phyloP scores from a whole-genome alignment of 257 asterid species.

The Anisodus tanguticus region DNA sequence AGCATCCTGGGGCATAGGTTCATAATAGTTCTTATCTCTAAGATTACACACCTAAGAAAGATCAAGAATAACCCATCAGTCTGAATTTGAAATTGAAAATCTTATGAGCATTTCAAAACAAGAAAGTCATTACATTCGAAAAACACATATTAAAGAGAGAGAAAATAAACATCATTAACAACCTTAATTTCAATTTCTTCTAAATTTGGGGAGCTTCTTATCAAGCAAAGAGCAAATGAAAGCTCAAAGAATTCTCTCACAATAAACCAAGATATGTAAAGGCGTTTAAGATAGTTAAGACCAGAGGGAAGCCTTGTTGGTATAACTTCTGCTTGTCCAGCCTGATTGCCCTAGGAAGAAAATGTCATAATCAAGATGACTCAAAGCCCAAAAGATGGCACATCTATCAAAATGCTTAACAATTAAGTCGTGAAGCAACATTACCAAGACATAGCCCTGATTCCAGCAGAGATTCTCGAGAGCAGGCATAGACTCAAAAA shows the following conservation, averaged over 20 bases:
- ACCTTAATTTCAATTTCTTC: background rate
- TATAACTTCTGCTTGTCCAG: background rate
- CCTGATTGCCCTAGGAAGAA: background rate
- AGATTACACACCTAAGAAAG: background rate
- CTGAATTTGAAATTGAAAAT: background rate
- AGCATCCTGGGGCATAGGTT: background rate
- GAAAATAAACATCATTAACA: background rate
- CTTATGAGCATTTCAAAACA: background rate
- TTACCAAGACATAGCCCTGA: rapidly evolving
- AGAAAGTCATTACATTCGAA: background rate
- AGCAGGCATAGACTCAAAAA: background rate
- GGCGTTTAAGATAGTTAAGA: background rate
- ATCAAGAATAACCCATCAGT: background rate
- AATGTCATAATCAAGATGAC: background rate
- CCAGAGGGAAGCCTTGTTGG: background rate
- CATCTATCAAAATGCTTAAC: background rate
- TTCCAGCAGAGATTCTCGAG: background rate
- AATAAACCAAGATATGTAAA: background rate
- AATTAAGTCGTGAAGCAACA: background rate
- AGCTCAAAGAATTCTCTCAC: background rate
- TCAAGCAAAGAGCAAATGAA: background rate
- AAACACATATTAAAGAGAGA: background rate
- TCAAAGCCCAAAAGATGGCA: background rate
- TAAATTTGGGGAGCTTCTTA: background rate
- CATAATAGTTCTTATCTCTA: background rate